These are phyloP conservation scores for Aegilops longissima DNA, from an alignment of 176 grass and related monocot species.

Conservation along the genomic window DNA sequence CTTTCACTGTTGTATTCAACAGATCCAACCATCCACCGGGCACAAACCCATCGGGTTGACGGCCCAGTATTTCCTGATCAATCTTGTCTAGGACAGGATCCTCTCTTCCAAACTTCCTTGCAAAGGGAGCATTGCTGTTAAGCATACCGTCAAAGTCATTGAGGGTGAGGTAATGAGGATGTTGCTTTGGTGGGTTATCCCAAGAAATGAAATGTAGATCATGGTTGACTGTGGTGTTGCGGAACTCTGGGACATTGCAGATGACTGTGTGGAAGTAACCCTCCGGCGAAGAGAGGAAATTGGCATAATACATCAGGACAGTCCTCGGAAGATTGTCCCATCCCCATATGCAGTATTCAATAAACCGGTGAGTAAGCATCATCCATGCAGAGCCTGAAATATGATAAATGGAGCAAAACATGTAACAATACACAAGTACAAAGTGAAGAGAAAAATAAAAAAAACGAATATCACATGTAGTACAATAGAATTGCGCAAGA, in stretches of 20 bases:
- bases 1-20: slow-evolving; percentile 54
- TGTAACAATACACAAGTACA: neutral
- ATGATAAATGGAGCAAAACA: slow-evolving; percentile 23
- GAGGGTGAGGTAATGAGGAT: slow-evolving; percentile 80
- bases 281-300: slow-evolving; percentile 90
- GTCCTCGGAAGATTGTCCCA: slow-evolving; percentile 99
- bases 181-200: slow-evolving; percentile 99
- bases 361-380: slow-evolving; percentile 89
- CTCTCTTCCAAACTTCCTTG: slow-evolving; percentile 80
- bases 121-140: slow-evolving; percentile 82
- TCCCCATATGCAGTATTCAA: slow-evolving; percentile 94
- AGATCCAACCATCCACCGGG: slow-evolving; percentile 65
- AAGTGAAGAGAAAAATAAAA: neutral
- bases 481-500: neutral
- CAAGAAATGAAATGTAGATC: slow-evolving; percentile 98
- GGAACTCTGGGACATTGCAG: slow-evolving; percentile 86
- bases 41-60: slow-evolving; percentile 55
- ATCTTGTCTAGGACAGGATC: slow-evolving; percentile 92
- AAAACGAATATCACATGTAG: neutral
- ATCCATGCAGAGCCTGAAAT: slow-evolving; percentile 97
- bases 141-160: slow-evolving; percentile 69
- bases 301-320: slow-evolving; percentile 97
- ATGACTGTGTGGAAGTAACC: slow-evolving; percentile 99
- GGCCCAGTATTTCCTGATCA: slow-evolving; percentile 69
- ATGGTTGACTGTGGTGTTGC: slow-evolving; percentile 91